Evolutionary conservation across 805 yeast genomes (phyloP).

Genomic region (Maudiozyma turicensis): DNA sequence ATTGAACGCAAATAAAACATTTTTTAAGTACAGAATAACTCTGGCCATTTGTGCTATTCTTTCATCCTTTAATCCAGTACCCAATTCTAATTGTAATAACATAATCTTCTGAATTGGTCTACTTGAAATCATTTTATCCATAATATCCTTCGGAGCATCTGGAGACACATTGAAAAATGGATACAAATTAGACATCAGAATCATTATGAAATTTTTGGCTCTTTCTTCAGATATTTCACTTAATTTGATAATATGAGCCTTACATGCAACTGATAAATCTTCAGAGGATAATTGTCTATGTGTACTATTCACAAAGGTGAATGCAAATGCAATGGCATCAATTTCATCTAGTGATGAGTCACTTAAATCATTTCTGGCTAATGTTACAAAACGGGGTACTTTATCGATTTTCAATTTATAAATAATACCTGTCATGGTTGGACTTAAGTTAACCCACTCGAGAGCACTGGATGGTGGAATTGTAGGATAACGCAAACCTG

Average conservation of each 20-base stretch:
- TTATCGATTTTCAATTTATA: constrained; percentile 12
- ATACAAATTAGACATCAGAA: constrained; percentile 20
- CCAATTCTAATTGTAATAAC: constrained; percentile 28
- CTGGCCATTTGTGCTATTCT: constrained; percentile 26
- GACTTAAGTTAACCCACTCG: constrained; percentile 28
- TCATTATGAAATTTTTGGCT: constrained; percentile 21
- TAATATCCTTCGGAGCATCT: constrained; percentile 28
- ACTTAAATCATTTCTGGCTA: constrained; percentile 8
- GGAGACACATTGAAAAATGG: constrained; percentile 28
- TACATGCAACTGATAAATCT: constrained; percentile 29
- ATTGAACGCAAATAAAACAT: constrained; percentile 27
- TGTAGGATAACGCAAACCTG: constrained; percentile 21
- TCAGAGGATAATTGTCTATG: constrained; percentile 29
- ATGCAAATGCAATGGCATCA: constrained; percentile 27
- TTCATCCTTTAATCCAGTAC: constrained; percentile 21
- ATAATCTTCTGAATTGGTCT: constrained; percentile 29
- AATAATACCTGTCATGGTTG: constrained; percentile 26
- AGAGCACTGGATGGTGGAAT: constrained; percentile 14
- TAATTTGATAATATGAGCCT: constrained; percentile 19
- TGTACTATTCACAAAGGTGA: constrained; percentile 27
- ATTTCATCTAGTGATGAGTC: constrained; percentile 14
- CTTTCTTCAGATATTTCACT: constrained; percentile 15
- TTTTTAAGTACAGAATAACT: constrained; percentile 22
- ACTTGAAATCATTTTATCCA: constrained; percentile 29
- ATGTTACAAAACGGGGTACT: constrained; percentile 15